Base-by-base conservation (phyloP, 768 basidiomycete species). In the Rhizopogon vesiculosus region DNA sequence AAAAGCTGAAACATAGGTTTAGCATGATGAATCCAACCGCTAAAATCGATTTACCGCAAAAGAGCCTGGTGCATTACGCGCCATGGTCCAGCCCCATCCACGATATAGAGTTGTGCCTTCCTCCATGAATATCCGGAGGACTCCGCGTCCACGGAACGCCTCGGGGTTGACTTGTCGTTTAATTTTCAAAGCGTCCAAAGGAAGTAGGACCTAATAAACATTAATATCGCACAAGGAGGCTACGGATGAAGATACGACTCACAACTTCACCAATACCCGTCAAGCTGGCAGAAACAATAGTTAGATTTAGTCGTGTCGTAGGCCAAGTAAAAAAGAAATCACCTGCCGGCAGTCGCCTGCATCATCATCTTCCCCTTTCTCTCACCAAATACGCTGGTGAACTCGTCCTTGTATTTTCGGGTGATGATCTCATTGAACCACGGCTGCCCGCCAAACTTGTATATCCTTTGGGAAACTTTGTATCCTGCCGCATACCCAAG, bases 71-170 rank as follows among this genome's bases (percentile, higher is more conserved):
- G 96, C 96, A 63, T 99, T 99, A 52, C 96, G 84, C 2, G 94
- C 96, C 82, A 97, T 88, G 22, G 96, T 98, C 96, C 96, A 98
- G 44, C 95, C 95, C 93, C 95, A 97, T 29, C 96, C 96, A 59
- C 94, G 87, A 74, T 99, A 99, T 38, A 99, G 81, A 1, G 89
- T 82, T 8, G 89, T 83, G 55, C 94, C 93, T 68, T 98, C 96
- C 62, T 99, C 95, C 67, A 84, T 71, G 71, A 99, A 83, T 63
- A 99, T 93, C 53, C 89, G 87, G 54, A 97, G 59, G 62, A 94
- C 80, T 18, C 94, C 93, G 25, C 96, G 91, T 39, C 94, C 94
- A 38, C 92, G 89, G 84, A 99, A 93, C 1, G 96, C 96, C 65
- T 98, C 97, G 1, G 96, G 96, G 75, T 99, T 99, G 54, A 90